These are phyloP conservation scores for Penium margaritaceum DNA, from an alignment of 139 green algal species.

Conservation along the genomic window DNA sequence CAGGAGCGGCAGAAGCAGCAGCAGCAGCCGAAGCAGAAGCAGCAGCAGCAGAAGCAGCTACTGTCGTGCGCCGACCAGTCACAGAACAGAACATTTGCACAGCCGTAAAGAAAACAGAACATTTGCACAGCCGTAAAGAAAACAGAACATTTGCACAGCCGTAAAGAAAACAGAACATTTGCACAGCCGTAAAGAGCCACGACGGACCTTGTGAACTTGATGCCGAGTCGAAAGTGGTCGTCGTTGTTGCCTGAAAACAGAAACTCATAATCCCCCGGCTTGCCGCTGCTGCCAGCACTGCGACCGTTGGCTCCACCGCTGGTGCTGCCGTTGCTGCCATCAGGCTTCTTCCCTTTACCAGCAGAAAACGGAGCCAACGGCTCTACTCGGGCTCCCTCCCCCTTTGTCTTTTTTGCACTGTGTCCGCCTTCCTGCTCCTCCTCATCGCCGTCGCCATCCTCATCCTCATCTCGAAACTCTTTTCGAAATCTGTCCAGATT, in stretches of 20 bases:
- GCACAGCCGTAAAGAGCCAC: constrained; percentile 45
- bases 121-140: too few species aligned
- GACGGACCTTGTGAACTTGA: constrained; percentile 74
- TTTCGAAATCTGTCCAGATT: constrained; percentile 73
- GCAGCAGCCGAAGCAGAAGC: too few species aligned
- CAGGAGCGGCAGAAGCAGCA: too few species aligned
- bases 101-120: too few species aligned
- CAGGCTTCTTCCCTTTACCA: constrained; percentile 20
- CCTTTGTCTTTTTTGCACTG: constrained; percentile 2
- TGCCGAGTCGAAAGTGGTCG: constrained; percentile 87
- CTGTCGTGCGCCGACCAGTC: too few species aligned
- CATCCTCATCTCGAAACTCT: constrained; percentile 65
- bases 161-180: constrained; percentile 76
- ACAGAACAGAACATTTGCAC: too few species aligned
- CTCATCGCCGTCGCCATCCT: constrained; percentile 32
- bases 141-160: constrained; percentile 83
- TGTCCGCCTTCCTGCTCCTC: constrained; percentile 2
- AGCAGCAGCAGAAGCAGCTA: too few species aligned
- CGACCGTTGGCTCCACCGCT: not conserved
- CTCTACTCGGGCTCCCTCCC: not conserved
- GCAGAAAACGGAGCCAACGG: not conserved
- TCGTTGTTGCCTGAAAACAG: constrained; percentile 86
- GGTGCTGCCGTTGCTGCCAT: constrained; percentile 22
- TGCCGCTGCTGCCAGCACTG: constrained; percentile 44
- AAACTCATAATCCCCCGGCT: constrained; percentile 70